phyloP scores from a whole-genome alignment of 345 rosid genomes.

The Barbarea vulgaris region DNA sequence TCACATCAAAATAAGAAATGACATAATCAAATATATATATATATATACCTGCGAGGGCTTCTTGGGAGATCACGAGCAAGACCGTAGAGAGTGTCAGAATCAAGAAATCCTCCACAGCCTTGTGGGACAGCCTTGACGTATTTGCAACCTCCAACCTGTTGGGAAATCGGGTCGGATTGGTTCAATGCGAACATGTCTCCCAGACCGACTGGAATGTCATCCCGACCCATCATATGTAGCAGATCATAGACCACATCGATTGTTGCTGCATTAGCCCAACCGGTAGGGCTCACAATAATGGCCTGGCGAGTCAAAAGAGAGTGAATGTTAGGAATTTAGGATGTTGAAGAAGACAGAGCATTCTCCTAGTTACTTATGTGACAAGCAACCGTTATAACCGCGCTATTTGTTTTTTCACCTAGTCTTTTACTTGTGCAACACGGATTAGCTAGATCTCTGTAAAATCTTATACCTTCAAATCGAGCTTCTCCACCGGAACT shows the following conservation, averaged over 20 bases:
- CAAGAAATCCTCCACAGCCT: constrained; percentile 85
- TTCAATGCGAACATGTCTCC: constrained; percentile 72
- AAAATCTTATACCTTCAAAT: constrained; percentile 63
- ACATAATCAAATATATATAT: not conserved
- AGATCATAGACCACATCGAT: constrained; percentile 81
- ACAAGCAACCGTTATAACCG: not conserved
- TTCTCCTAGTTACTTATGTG: not conserved
- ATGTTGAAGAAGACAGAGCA: not conserved
- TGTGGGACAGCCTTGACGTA: constrained; percentile 71
- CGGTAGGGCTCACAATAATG: constrained; percentile 76
- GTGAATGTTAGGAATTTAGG: not conserved
- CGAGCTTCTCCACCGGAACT: constrained; percentile 66
- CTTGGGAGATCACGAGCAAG: constrained; percentile 78
- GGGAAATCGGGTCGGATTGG: constrained; percentile 56
- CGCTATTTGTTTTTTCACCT: not conserved
- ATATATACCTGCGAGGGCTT: constrained; percentile 76
- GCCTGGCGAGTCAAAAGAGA: constrained; percentile 51
- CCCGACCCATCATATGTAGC: constrained; percentile 99
- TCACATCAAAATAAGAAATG: not conserved
- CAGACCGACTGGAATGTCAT: constrained; percentile 82
- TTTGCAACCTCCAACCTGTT: constrained; percentile 78
- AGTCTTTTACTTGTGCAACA: not conserved
- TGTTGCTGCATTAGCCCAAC: constrained; percentile 97
- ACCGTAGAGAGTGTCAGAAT: constrained; percentile 89
- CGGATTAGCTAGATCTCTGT: not conserved